These are phyloP conservation scores for Peronospora destructor DNA, from an alignment of 352 stramenopile genomes.

Conservation along the genomic window DNA sequence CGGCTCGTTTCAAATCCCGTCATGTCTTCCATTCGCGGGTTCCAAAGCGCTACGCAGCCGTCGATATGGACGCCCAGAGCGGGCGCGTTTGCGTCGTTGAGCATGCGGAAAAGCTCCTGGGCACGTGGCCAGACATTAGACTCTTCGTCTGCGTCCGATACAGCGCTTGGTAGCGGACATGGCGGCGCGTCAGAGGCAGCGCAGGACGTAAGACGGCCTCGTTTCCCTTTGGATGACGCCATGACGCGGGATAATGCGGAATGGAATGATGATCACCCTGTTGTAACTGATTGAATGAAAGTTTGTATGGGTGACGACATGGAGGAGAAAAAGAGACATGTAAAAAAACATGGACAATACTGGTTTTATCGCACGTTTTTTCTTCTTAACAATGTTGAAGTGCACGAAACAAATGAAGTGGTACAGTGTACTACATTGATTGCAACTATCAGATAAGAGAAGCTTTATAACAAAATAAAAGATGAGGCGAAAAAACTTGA, in stretches of 20 bases:
- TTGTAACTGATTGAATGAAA: not conserved
- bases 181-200: not conserved
- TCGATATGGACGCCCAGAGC: slow-evolving; percentile 50
- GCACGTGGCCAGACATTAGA: slow-evolving; percentile 2
- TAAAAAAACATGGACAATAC: too few species aligned
- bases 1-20: slow-evolving; percentile 40
- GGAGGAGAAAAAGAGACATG: too few species aligned
- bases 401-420: too few species aligned
- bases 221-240: slow-evolving; percentile 19
- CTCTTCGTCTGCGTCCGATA: not conserved
- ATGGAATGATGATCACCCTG: not conserved
- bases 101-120: slow-evolving; percentile 30
- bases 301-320: slow-evolving; percentile 1
- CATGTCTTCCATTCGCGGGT: slow-evolving; percentile 45
- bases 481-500: too few species aligned
- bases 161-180: not conserved
- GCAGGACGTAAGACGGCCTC: slow-evolving; percentile 7
- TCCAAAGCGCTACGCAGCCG: slow-evolving; percentile 60
- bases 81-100: slow-evolving; percentile 61
- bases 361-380: too few species aligned
- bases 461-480: too few species aligned
- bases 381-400: too few species aligned
- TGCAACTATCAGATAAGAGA: not conserved
- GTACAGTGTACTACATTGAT: not conserved
- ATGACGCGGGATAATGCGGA: slow-evolving; percentile 21